Evolutionary conservation across 2,329 filamentous ascomycete species (phyloP).

Genomic region (Seiridium unicorne): DNA sequence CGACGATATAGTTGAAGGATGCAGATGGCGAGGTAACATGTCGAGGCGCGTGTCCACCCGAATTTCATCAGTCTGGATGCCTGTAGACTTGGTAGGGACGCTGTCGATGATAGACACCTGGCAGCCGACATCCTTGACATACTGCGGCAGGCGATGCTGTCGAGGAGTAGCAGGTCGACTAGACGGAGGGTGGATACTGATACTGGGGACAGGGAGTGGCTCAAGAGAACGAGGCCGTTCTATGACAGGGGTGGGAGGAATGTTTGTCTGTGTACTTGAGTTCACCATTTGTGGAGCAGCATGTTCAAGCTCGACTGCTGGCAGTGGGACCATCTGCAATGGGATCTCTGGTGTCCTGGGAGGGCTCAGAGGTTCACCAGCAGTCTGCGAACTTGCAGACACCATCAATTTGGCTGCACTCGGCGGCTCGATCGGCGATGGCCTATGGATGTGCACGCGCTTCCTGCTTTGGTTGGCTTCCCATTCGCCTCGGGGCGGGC

Average conservation of each 20-base stretch:
- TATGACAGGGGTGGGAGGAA: slow-evolving; percentile 13
- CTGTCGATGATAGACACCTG: slow-evolving; percentile 64
- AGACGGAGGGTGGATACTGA: slow-evolving; percentile 85
- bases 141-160: slow-evolving; percentile 72
- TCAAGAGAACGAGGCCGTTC: slow-evolving; percentile 20
- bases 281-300: slow-evolving; percentile 45
- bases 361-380: slow-evolving; percentile 61
- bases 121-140: slow-evolving; percentile 78
- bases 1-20: slow-evolving; percentile 72
- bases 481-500: slow-evolving; percentile 42
- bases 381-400: slow-evolving; percentile 62
- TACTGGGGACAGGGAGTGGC: slow-evolving; percentile 66
- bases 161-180: slow-evolving; percentile 80
- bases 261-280: slow-evolving; percentile 62
- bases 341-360: slow-evolving; percentile 61
- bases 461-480: slow-evolving; percentile 75
- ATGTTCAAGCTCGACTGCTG: slow-evolving; percentile 31
- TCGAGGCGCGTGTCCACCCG: slow-evolving; percentile 75
- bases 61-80: slow-evolving; percentile 87
- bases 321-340: slow-evolving; percentile 33
- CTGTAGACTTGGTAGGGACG: slow-evolving; percentile 50
- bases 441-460: slow-evolving; percentile 56
- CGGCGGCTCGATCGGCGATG: slow-evolving; percentile 47
- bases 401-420: slow-evolving; percentile 52
- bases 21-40: slow-evolving; percentile 72